Base-by-base conservation (phyloP, 2,329 filamentous ascomycete genomes). In the Elsinoe australis region DNA sequence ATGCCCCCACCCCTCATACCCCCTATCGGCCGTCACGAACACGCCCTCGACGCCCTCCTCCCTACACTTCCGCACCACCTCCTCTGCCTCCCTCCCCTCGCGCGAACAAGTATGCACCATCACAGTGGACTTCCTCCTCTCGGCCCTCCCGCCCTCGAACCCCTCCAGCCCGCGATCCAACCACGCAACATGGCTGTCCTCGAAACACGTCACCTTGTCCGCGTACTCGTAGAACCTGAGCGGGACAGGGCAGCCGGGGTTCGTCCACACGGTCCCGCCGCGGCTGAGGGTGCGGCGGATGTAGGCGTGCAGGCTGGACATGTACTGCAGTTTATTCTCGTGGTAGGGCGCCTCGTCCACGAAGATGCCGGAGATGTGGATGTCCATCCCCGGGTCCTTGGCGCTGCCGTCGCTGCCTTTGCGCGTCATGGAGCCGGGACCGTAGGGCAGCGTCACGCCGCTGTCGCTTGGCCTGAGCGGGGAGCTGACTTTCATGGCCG, bases 311-410 rank as follows among this genome's bases (percentile, higher is more conserved):
- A 54, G 47, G 28, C 44, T 28, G 4, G 10, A n/a, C 55, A 58
- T 58, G 42, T 58, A 58, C n/a, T n/a, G 21, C 28, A 51, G 21
- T 19, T 50, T 38, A 5, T 39, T 35, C 19, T 31, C 28, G 21
- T 53, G 45, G 12, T 46, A 21, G 12, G 58, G 60, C 26, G 59
- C 49, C 49, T 62, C 59, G 52, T 61, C 60, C 46, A 60, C 52
- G 49, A 61, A 62, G 49, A 62, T 59, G 17, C 59, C 60, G 14
- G 54, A 39, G 15, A 60, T 33, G 28, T 56, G 52, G 41, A 59
- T 57, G 35, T 56, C 54, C 8, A 47, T 36, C 5, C 45, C 51
- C 29, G 29, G 52, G 14, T 28, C 41, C 5, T 35, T 38, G 28
- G 32, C 33, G 5, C 26, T 38, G 17, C n/a, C n/a, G n/a, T n/a